Evolutionary conservation across 2,329 filamentous ascomycete genomes (phyloP), one percentile per base, ranked within the genome.

Genomic region (Cladophialophora bantiana): DNA sequence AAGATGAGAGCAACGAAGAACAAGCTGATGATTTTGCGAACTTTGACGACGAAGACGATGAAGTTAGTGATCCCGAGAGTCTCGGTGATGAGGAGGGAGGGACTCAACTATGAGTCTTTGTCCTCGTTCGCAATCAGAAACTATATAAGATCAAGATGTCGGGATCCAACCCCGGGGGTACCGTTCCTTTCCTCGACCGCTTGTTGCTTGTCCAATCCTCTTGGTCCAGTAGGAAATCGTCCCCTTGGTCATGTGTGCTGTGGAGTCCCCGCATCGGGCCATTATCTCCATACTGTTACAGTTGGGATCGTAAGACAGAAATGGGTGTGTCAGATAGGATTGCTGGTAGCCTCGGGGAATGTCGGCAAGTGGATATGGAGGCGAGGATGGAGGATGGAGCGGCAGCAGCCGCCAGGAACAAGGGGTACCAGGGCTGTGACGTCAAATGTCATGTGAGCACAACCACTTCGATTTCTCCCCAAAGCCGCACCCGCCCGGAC

Each of bases 11-110:
- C 20, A 36, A 36, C 15, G 52, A 65, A 31, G 58, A 53, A 20
- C 7, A 10, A 7, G 38, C 10, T 7, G 64, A 68, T 50, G 67
- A 68, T 36, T 68, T 68, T 62, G 64, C 48, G 45, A 12, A 38
- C 1, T 68, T 68, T 62, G 67, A 69, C 48, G 64, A 64, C 54
- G 60, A 72, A 76, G 15, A 63, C 10, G 64, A 66, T 15, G 55
- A 63, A 26, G 50, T 62, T 35, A 66, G 50, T 18, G 34, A 53
- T 36, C 35, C n/a, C 26, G 58, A 42, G 31, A 61, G 32, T 60
- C 31, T 45, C 40, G 57, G 32, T n/a, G 48, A 62, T 40, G 52
- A 53, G 1, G 59, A 66, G 6, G 64, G 64, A 20, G 64, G 64
- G 7, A 59, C 59, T 52, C 58, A 66, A 34, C 36, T 62, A 42